These are phyloP conservation scores for Trichoderma afroharzianum DNA, from an alignment of 2,329 filamentous ascomycete genomes.

Conservation along the genomic window DNA sequence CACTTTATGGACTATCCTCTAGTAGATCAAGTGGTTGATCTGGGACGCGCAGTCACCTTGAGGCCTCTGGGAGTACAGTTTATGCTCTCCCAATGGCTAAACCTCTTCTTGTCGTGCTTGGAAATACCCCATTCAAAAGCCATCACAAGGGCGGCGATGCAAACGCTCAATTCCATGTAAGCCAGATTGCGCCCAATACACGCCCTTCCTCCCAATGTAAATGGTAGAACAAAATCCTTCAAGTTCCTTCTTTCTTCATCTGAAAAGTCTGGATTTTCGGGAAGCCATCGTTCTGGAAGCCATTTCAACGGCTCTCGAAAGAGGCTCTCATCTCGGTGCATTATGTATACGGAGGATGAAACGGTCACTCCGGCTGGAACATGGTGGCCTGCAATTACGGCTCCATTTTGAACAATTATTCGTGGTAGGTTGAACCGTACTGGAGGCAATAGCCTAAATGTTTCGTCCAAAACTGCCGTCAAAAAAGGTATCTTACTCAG, in stretches of 20 bases:
- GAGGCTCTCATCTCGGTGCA: background rate
- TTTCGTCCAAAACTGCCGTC: background rate
- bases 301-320: background rate
- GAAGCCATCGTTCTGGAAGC: background rate
- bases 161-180: background rate
- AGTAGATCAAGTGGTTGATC: background rate
- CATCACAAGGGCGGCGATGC: background rate
- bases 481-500: background rate
- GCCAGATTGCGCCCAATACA: background rate
- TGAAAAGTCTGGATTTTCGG: background rate
- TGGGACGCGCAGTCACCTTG: background rate
- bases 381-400: background rate
- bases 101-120: background rate
- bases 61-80: background rate
- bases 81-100: background rate
- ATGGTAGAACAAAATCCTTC: background rate
- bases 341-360: background rate
- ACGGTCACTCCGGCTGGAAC: background rate
- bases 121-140: background rate
- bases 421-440: background rate
- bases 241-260: background rate
- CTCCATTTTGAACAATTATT: background rate
- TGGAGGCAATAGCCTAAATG: background rate
- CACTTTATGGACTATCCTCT: background rate
- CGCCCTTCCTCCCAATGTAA: background rate